A percentile compares a stretch with the other conserved stretches of the same genome.
phyloP scores from a whole-genome alignment of 306 rosid species.

The Morella rubra region DNA sequence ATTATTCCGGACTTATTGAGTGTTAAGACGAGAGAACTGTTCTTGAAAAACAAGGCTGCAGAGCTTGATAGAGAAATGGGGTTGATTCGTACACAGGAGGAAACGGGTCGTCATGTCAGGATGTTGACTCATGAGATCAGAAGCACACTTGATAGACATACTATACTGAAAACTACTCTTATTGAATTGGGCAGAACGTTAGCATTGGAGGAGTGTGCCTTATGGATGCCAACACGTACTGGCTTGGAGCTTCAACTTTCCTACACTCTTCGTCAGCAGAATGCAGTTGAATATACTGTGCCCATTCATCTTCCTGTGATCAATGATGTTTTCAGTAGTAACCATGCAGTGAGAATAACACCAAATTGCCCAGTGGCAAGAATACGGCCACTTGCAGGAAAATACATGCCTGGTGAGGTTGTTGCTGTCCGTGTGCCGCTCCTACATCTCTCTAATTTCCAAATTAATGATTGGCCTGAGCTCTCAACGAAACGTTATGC shows the following conservation, averaged over 20 bases:
- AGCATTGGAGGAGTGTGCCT: constrained; percentile 91
- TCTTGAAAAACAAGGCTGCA: constrained; percentile 79
- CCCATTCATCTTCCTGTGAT: constrained; percentile 95
- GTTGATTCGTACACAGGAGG: constrained; percentile 74
- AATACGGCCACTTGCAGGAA: constrained; percentile 67
- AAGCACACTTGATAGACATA: constrained; percentile 77
- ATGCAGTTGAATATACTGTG: constrained; percentile 85
- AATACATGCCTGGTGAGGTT: constrained; percentile 72
- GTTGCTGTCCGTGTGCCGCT: constrained; percentile 98
- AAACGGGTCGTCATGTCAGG: constrained; percentile 82
- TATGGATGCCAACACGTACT: constrained; percentile 97
- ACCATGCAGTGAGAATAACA: constrained; percentile 64
- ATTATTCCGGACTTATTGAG: constrained; percentile 78
- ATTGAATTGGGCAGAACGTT: constrained; percentile 81
- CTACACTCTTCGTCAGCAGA: constrained; percentile 88
- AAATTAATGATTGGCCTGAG: constrained; percentile 96
- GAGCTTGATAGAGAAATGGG: constrained; percentile 88
- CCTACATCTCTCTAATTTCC: constrained; percentile 89
- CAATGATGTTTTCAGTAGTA: constrained; percentile 76
- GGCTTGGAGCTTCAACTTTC: constrained; percentile 97
- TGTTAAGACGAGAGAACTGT: constrained; percentile 68
- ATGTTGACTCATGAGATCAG: constrained; percentile 82
- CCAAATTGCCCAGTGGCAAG: constrained; percentile 88
- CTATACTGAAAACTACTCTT: constrained; percentile 71
- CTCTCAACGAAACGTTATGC: constrained; percentile 90